A percentile compares a stretch with the other conserved stretches of the same genome.
These are phyloP conservation scores for Lasiodiplodia gonubiensis DNA, from an alignment of 2,329 filamentous ascomycete genomes.

Conservation along the genomic window DNA sequence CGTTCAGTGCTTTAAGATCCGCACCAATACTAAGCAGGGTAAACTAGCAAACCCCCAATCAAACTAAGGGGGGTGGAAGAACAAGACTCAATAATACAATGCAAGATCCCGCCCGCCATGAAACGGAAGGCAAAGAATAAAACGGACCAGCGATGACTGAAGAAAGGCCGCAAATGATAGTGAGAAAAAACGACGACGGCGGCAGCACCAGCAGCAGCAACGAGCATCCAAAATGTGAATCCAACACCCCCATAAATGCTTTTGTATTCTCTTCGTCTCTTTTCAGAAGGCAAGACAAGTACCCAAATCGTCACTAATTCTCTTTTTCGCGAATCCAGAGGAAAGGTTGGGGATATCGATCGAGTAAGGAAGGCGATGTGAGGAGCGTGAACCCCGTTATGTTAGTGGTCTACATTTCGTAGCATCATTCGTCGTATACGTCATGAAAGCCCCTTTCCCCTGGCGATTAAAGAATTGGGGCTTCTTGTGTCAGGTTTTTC, in stretches of 20 bases:
- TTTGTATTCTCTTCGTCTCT: conserved; percentile 29
- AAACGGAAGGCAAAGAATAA: conserved; percentile 15
- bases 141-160: conserved; percentile 22
- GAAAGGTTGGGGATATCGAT: conserved; percentile 28
- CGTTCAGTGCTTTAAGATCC: conserved; percentile 11
- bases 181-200: conserved; percentile 16
- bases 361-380: conserved; percentile 27
- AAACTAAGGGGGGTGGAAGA: conserved; percentile 16
- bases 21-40: conserved; percentile 24
- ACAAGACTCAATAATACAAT: conserved; percentile 28
- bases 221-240: conserved; percentile 26
- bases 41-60: conserved; percentile 12
- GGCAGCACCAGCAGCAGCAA: conserved; percentile 25
- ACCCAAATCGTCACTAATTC: conserved; percentile 28
- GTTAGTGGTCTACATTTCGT: conserved; percentile 32
- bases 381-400: conserved; percentile 30
- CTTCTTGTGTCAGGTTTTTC: conserved; percentile 27
- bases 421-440: conserved; percentile 38
- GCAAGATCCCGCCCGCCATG: conserved; percentile 28
- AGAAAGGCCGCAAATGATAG: conserved; percentile 10
- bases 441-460: conserved; percentile 31
- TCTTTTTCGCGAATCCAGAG: conserved; percentile 27
- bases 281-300: conserved; percentile 28
- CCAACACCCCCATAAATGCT: conserved; percentile 29
- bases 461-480: conserved; percentile 29